phyloP scores from a whole-genome alignment of 1,284 basidiomycete genomes.

The Malassezia japonica region DNA sequence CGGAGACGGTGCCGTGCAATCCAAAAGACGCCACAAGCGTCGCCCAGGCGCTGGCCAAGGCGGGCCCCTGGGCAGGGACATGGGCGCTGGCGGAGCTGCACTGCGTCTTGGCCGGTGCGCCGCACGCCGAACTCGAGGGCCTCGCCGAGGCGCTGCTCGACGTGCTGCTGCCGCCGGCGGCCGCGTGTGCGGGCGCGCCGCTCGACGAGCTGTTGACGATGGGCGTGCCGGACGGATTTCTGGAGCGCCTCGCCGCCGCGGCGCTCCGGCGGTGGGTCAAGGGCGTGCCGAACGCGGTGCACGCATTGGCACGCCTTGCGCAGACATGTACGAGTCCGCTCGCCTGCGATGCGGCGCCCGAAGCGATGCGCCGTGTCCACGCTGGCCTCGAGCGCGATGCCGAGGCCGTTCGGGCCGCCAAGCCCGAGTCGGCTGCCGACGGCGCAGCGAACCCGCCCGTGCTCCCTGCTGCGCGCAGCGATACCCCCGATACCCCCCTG shows the following conservation, averaged over 20 bases:
- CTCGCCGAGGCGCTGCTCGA: neutral
- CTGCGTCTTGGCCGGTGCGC: neutral
- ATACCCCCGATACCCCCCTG: too few relatives aligned
- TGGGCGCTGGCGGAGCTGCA: neutral
- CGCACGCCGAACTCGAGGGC: neutral
- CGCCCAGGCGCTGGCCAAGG: neutral
- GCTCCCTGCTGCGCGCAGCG: neutral
- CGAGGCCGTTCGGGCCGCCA: neutral
- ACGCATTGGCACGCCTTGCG: slow-evolving; percentile 1
- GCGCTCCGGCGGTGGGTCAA: neutral
- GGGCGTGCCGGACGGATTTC: neutral
- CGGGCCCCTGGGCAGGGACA: neutral
- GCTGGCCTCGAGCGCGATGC: neutral
- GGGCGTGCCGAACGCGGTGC: neutral
- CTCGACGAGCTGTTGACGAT: neutral
- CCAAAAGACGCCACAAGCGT: neutral
- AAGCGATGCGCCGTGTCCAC: neutral
- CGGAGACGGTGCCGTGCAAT: too few relatives aligned
- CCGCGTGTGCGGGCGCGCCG: neutral
- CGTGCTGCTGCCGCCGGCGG: neutral
- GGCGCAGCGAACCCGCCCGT: neutral
- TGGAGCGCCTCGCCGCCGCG: neutral
- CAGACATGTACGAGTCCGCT: neutral
- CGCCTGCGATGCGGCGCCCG: neutral
- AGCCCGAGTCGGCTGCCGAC: neutral